Percentiles rank a stretch among this genome's conserved stretches.
Conservation (phyloP, 2,329 filamentous ascomycete species). For the Diaporthe humulicola region DNA sequence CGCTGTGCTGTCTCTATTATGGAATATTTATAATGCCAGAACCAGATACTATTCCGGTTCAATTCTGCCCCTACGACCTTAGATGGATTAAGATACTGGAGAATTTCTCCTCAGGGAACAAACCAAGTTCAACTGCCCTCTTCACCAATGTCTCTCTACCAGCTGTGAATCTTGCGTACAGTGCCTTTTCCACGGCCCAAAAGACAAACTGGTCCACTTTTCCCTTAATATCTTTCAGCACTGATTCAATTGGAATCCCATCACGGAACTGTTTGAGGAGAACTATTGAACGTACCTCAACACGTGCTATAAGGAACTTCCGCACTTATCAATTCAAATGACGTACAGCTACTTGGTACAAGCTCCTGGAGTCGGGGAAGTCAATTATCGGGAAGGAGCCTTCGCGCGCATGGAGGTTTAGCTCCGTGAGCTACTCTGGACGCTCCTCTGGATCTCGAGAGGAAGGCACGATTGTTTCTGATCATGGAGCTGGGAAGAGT, state of each 20-base stretch:
- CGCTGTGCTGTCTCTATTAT: too few species aligned
- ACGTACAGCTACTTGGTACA: constrained; percentile 1
- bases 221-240: not conserved
- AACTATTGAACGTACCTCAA: too few species aligned
- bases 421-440: not conserved
- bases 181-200: not conserved
- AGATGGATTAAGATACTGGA: not conserved
- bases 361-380: not conserved
- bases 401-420: not conserved
- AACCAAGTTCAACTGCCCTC: not conserved
- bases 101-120: not conserved
- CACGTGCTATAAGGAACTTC: too few species aligned
- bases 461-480: not conserved
- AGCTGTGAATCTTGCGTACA: not conserved
- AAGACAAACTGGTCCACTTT: not conserved
- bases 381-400: not conserved
- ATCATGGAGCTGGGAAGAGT: not conserved
- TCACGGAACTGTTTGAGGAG: not conserved
- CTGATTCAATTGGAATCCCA: not conserved
- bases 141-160: not conserved
- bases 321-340: not conserved
- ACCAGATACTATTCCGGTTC: not conserved
- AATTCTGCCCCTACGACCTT: not conserved
- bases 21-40: too few species aligned
- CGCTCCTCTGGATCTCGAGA: not conserved